Conservation (phyloP, 768 basidiomycete species). For the Erythrobasidium yunnanense region DNA sequence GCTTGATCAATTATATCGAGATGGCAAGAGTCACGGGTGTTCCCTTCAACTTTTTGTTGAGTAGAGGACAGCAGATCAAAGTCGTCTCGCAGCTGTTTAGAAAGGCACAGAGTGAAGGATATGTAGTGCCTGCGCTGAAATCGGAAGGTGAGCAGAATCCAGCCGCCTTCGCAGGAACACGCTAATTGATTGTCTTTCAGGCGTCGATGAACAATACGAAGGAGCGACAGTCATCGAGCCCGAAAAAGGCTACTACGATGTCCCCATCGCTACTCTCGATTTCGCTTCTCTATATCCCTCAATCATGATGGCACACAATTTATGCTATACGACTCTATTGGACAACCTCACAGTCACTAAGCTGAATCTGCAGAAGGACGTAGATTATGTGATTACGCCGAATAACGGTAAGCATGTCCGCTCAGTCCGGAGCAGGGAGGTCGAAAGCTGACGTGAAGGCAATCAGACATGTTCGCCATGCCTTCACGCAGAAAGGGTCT, state of each 20-base stretch:
- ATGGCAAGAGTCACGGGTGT: constrained; percentile 99
- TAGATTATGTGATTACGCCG: constrained; percentile 87
- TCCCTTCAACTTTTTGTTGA: constrained; percentile 87
- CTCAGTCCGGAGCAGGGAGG: not conserved
- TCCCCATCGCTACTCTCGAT: constrained; percentile 93
- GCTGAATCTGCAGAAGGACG: constrained; percentile 63
- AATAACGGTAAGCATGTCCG: constrained; percentile 62
- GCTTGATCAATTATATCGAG: constrained; percentile 93
- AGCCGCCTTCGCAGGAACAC: constrained; percentile 7
- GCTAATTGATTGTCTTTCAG: not conserved
- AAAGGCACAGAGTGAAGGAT: constrained; percentile 80
- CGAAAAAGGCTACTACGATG: constrained; percentile 86
- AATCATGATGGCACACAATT: constrained; percentile 99
- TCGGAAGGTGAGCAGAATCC: constrained; percentile 54
- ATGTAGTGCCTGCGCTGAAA: constrained; percentile 74
- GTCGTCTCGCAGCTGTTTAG: constrained; percentile 91
- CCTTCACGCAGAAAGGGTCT: constrained; percentile 68
- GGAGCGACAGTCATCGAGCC: constrained; percentile 99
- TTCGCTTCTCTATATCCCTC: constrained; percentile 98
- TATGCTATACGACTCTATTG: constrained; percentile 93
- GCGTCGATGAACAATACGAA: constrained; percentile 87
- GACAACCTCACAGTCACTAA: constrained; percentile 68
- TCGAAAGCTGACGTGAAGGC: too few relatives aligned
- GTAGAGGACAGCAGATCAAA: constrained; percentile 96
- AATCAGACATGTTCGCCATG: constrained; percentile 70